phyloP scores from a whole-genome alignment of 805 yeast species.

The Saccharomyces mikatae region DNA sequence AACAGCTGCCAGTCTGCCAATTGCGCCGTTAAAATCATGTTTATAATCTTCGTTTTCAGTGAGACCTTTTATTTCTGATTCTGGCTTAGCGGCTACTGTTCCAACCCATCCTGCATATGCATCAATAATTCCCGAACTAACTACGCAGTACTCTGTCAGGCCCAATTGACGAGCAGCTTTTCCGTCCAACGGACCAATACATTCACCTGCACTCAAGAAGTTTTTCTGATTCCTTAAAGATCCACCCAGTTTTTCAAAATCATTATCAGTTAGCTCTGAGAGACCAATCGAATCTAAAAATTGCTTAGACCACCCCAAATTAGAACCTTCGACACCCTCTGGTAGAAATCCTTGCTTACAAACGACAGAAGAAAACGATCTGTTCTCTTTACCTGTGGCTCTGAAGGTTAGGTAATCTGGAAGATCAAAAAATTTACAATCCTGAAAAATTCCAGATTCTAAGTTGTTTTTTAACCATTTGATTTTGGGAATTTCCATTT shows the following conservation, averaged over 20 bases:
- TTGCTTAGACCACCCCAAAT: slow-evolving; percentile 82
- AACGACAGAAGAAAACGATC: slow-evolving; percentile 83
- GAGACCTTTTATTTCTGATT: slow-evolving; percentile 41
- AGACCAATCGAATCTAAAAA: slow-evolving; percentile 63
- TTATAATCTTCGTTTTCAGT: slow-evolving; percentile 41
- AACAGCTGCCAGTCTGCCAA: slow-evolving; percentile 90
- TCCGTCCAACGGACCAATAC: slow-evolving; percentile 63
- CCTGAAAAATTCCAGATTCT: slow-evolving; percentile 49
- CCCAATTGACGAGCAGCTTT: slow-evolving; percentile 78
- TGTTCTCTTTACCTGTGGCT: slow-evolving; percentile 80
- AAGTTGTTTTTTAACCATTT: slow-evolving; percentile 89
- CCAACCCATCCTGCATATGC: slow-evolving; percentile 99
- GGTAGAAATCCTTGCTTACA: slow-evolving; percentile 96
- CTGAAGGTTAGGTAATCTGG: slow-evolving; percentile 87
- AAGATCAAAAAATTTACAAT: slow-evolving; percentile 80
- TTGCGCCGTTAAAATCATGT: slow-evolving; percentile 47
- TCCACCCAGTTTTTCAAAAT: slow-evolving; percentile 79
- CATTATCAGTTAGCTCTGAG: slow-evolving; percentile 67
- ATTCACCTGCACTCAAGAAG: slow-evolving; percentile 82
- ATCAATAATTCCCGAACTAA: slow-evolving; percentile 94
- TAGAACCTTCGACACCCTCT: slow-evolving; percentile 78
- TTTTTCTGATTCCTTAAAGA: slow-evolving; percentile 44
- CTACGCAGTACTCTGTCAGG: slow-evolving; percentile 66
- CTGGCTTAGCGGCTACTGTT: slow-evolving; percentile 87
- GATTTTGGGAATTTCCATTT: slow-evolving; percentile 96